Base-by-base conservation (phyloP, 306 rosid species). In the Gastrolobium bilobum region DNA sequence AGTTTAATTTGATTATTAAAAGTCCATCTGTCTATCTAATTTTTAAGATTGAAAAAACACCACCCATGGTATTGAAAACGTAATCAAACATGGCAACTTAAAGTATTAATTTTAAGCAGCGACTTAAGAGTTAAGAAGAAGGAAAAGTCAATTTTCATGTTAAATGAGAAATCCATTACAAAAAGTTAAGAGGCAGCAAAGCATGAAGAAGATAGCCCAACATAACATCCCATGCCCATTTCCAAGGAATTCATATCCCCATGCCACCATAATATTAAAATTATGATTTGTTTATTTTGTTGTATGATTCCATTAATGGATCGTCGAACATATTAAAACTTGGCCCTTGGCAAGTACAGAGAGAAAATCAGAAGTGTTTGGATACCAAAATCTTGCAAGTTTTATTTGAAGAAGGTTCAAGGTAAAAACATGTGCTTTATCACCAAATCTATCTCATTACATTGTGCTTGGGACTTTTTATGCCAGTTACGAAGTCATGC, bases 11-110 rank as follows among this genome's bases (percentile, higher is more conserved):
- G 52, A 35, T 68, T 68, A 14, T 35, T 5, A 63, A 43, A 63
- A 53, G 29, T 72, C 10, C 5, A 42, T 62, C 20, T 29, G 35
- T 3, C 26, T 33, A 5, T 40, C 31, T 61, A 61, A 74, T n/a
- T 59, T 26, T 37, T 31, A 56, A 52, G 51, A 67, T 79, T 65
- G 61, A 58, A 68, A 72, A 48, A 39, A 48, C 39, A 30, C 13
- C 35, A 9, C 11, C 13, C 38, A 11, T 2, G 59, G 64, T 39
- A 64, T 30, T 37, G n/a, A 64, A 52, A 77, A 54, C 29, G 31
- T 29, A 66, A 40, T 42, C 39, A 52, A 82, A 43, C 39, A 42
- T 7, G 64, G 37, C 33, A 71, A 71, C 67, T 43, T 63, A 63
- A 57, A 54, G 40, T 35, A 43, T 39, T 47, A 47, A 43, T 40